Evolutionary conservation across 2,329 filamentous ascomycete genomes (phyloP), one percentile per base, ranked within the genome.

Genomic region (Eurotiales sp.): DNA sequence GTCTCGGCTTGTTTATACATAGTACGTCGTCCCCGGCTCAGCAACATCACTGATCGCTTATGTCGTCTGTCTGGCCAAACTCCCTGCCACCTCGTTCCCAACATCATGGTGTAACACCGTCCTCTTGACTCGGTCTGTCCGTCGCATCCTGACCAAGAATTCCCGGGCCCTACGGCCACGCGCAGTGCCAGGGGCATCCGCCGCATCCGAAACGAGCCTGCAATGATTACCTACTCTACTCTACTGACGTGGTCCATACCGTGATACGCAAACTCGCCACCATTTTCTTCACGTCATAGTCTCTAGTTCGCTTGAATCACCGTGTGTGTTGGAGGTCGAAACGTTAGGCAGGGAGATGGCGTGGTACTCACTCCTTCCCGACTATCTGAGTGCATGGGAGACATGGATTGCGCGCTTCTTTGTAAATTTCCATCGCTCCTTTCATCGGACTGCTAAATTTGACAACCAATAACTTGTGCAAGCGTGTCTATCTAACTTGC

Each of bases 281-380:
- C 11, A 15, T 14, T 34, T 34, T 36, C 15, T 8, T 2, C 3
- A 17, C 27, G 15, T 17, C 17, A 5, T 36, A 21, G 30, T 14
- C 27, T 14, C 14, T 15, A 34, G 30, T 8, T 5, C 30, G 14
- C n/a, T n/a, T n/a, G n/a, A n/a, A 4, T 15, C 12, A 4, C 14
- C n/a, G 11, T 34, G n/a, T 34, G 30, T n/a, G 30, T 27, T 27
- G 25, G 25, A 27, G 25, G 10, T 34, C 30, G 30, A n/a, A 34
- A 8, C 30, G 15, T 12, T 29, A 22, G 19, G 19, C 19, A 8
- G 7, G 19, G 23, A 22, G 10, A 87, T 87, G 84, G 78, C 79
- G 40, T 78, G 81, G 74, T 82, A 83, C 57, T 86, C 84, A 2
- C 78, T 87, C 53, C 76, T 87, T 29, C 84, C 84, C 1, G 71